Percentiles rank a stretch among this genome's conserved stretches.
Evolutionary conservation across 805 yeast species (phyloP).

Genomic region (Candida dajiaensis): DNA sequence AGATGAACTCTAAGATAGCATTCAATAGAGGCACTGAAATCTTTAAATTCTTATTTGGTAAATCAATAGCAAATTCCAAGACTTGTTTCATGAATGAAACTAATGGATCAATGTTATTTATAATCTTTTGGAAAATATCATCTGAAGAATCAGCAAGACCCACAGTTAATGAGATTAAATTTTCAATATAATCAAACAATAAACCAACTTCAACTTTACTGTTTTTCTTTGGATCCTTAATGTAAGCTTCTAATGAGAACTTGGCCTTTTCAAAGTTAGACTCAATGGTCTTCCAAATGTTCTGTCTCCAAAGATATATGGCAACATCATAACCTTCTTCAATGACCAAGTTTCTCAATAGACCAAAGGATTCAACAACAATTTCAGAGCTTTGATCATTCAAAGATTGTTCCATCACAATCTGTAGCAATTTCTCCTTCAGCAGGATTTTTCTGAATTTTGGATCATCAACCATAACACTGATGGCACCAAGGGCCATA

Average conservation of each 20-base stretch:
- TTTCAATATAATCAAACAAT: constrained; percentile 65
- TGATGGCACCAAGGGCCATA: constrained; percentile 70
- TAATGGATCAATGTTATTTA: constrained; percentile 21
- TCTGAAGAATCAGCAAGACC: constrained; percentile 62
- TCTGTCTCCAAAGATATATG: constrained; percentile 67
- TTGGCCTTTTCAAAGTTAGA: constrained; percentile 45
- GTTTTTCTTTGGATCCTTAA: constrained; percentile 13
- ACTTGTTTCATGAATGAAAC: constrained; percentile 25
- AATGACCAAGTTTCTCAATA: constrained; percentile 70
- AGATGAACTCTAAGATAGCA: constrained; percentile 49
- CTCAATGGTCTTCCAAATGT: constrained; percentile 62
- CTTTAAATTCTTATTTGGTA: constrained; percentile 21
- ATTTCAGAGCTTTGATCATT: constrained; percentile 69
- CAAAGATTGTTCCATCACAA: constrained; percentile 56
- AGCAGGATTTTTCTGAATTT: constrained; percentile 55
- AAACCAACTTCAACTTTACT: constrained; percentile 39
- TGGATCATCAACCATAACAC: constrained; percentile 65
- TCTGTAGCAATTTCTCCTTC: constrained; percentile 65
- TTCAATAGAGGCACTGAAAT: constrained; percentile 42
- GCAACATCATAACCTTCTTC: constrained; percentile 88
- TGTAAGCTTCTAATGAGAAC: constrained; percentile 40
- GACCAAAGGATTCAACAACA: constrained; percentile 74
- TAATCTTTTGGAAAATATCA: constrained; percentile 43
- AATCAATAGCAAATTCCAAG: constrained; percentile 24
- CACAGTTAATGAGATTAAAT: constrained; percentile 60